Evolutionary conservation across 1,284 basidiomycete species (phyloP), one percentile per base, ranked within the genome.

Genomic region (Sanguinoderma infundibulare): DNA sequence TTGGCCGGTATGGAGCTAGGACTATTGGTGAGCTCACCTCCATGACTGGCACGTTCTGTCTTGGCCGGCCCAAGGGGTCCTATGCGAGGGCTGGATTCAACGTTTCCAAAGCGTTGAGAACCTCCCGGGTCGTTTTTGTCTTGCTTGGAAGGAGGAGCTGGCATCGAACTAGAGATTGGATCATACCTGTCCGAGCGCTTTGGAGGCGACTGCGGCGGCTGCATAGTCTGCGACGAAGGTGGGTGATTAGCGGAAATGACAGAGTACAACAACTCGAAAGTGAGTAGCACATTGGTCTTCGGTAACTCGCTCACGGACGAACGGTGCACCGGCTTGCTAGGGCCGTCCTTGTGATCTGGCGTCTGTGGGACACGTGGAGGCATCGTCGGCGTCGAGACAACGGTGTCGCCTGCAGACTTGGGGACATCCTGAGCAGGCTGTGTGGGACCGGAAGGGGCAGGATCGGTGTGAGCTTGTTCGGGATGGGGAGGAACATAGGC

Each of bases 401-500:
- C 63, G 53, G 63, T 24, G 54, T 35, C 57, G 24, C 40, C 57
- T 20, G 34, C 28, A 38, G 46, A 6, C 39, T 53, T 60, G 59
- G 36, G 17, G 36, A 52, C 10, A 17, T 59, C 59, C 14, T 42
- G 53, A 58, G 59, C 26, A 12, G 34, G 52, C 35, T 54, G 26
- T 35, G 59, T 55, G 28, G 61, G 59, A 36, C 61, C 59, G 35
- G 62, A 52, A 47, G 63, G 62, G 35, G 58, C 60, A 64, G 32
- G n/a, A 38, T 66, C 64, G 5, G 39, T 35, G 36, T 67, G 70
- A 38, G 70, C 60, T 68, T 81, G 79, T 62, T 84, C 82, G 59
- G 77, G 76, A 67, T 78, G 78, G 64, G 79, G 79, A 53, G 73
- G 79, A 66, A 75, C 77, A 50, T 70, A 69, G 52, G 71, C 70